These are phyloP conservation scores for Colletotrichum godetiae DNA, from an alignment of 2,329 filamentous ascomycete genomes.

Conservation along the genomic window DNA sequence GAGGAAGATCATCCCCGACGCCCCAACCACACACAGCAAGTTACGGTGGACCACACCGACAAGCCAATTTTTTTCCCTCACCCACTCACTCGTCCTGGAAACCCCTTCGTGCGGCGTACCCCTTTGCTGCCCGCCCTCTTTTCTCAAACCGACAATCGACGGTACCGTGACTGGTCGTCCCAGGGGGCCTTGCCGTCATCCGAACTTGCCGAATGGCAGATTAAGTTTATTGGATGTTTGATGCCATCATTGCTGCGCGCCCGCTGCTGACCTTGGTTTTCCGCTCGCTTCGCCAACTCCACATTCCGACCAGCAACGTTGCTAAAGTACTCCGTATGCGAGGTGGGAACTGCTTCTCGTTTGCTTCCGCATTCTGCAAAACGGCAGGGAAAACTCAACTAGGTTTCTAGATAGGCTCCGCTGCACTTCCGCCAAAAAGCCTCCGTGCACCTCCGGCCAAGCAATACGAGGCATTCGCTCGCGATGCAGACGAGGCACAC, in stretches of 20 bases:
- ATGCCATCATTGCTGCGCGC: conserved; percentile 10
- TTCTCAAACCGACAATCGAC: conserved; percentile 21
- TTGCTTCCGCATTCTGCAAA: not conserved
- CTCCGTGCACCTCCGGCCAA: conserved; percentile 1
- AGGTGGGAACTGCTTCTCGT: not conserved
- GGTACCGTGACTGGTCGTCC: not conserved
- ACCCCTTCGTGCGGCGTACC: not conserved
- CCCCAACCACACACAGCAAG: conserved; percentile 9
- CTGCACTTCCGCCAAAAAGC: not conserved
- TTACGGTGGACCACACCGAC: not conserved
- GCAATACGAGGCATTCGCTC: not conserved
- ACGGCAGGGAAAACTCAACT: not conserved
- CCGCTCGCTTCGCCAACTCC: not conserved
- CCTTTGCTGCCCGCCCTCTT: not conserved
- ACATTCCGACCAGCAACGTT: not conserved
- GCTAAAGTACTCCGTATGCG: no score
- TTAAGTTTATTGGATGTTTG: conserved; percentile 30
- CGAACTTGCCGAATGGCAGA: conserved; percentile 21
- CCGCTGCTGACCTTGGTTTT: not conserved
- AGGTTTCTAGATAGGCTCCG: not conserved
- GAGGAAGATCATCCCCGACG: not conserved
- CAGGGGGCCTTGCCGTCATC: conserved; percentile 20
- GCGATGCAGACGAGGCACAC: conserved; percentile 11
- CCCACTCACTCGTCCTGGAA: not conserved
- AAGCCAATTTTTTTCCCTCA: not conserved